phyloP scores from a whole-genome alignment of 2,329 filamentous ascomycete genomes.

The Pezicula radicicola region DNA sequence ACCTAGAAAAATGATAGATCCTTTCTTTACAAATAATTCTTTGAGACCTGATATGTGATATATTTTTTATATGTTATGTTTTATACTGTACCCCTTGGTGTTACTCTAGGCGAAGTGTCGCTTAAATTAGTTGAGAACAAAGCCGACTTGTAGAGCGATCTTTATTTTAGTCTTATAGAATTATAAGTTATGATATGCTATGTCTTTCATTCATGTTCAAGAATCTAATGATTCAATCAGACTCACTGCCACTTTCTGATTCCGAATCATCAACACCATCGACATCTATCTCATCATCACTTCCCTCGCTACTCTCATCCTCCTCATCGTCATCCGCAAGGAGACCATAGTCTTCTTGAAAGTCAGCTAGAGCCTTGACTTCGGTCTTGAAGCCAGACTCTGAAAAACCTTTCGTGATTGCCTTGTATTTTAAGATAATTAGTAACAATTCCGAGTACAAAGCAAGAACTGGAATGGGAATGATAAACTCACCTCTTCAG shows the following conservation, averaged over 20 bases:
- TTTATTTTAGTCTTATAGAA: too few species aligned
- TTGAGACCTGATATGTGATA: too few species aligned
- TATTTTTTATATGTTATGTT: too few species aligned
- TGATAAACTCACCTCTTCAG: slow-evolving; percentile 69
- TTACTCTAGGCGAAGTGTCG: too few species aligned
- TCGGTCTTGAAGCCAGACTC: slow-evolving; percentile 76
- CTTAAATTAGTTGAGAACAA: too few species aligned
- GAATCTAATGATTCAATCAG: too few species aligned
- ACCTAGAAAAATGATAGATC: too few species aligned
- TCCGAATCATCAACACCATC: slow-evolving; percentile 2
- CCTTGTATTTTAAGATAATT: slow-evolving; percentile 43
- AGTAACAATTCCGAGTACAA: background rate
- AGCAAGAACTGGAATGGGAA: background rate
- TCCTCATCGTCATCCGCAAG: slow-evolving; percentile 54
- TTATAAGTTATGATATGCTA: too few species aligned
- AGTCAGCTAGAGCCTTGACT: slow-evolving; percentile 70
- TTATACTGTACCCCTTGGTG: too few species aligned
- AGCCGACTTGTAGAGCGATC: too few species aligned
- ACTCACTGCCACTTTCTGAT: slow-evolving; percentile 5
- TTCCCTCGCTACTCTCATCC: slow-evolving; percentile 28
- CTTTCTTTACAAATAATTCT: too few species aligned
- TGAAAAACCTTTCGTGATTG: slow-evolving; percentile 71
- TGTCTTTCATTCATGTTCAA: too few species aligned
- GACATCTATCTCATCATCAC: slow-evolving; percentile 16
- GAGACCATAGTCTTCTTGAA: slow-evolving; percentile 88